Evolutionary conservation across 495 filamentous ascomycete species (phyloP).

Genomic region (Amorphotheca resinae): DNA sequence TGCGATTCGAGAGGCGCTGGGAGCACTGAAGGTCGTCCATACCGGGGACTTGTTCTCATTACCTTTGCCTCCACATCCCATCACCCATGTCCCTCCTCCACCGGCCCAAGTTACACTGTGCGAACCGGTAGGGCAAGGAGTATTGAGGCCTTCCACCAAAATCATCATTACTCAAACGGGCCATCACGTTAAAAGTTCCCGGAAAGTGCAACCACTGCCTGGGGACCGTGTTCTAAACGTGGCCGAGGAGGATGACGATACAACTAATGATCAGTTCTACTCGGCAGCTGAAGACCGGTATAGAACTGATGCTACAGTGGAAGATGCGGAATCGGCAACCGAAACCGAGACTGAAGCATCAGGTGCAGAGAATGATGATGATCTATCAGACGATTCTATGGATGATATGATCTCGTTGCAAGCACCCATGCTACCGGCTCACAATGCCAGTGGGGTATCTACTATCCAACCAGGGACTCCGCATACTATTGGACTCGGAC

Average conservation of each 20-base stretch:
- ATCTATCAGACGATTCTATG: conserved; percentile 62
- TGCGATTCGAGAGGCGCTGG: conserved; percentile 65
- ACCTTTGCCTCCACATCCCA: conserved; percentile 73
- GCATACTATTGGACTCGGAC: conserved; percentile 32
- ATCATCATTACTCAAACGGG: conserved; percentile 53
- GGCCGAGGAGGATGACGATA: conserved; percentile 60
- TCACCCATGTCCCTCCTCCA: conserved; percentile 74
- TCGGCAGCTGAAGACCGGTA: conserved; percentile 69
- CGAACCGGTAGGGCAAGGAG: conserved; percentile 72
- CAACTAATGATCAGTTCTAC: conserved; percentile 77
- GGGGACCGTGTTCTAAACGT: conserved; percentile 40
- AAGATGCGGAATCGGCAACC: conserved; percentile 31
- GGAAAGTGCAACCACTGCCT: conserved; percentile 29
- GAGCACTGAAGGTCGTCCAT: conserved; percentile 61
- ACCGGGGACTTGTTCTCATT: conserved; percentile 73
- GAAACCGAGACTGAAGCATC: conserved; percentile 46
- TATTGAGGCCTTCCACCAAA: conserved; percentile 55
- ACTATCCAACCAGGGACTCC: conserved; percentile 62
- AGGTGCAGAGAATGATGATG: conserved; percentile 42
- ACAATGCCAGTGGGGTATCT: conserved; percentile 55
- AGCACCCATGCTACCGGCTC: conserved; percentile 60
- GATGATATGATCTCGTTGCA: conserved; percentile 77
- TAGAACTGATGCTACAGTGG: conserved; percentile 28
- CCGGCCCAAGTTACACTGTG: conserved; percentile 67
- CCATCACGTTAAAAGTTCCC: conserved; percentile 24